phyloP scores from a whole-genome alignment of 225 moss, liverwort and hornwort species.

The Climacium dendroides region DNA sequence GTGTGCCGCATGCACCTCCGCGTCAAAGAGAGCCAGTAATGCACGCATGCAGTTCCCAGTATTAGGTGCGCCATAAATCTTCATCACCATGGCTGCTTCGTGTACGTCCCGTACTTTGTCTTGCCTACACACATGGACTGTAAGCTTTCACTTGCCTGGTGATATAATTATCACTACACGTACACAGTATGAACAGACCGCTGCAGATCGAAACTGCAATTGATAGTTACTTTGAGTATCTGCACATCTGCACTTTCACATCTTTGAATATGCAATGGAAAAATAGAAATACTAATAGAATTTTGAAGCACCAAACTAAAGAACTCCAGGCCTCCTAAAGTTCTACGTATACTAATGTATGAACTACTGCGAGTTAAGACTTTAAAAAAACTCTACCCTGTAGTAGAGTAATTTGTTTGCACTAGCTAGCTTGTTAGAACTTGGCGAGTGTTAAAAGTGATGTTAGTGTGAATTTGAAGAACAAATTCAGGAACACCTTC shows the following conservation, averaged over 20 bases:
- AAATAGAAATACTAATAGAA: too few relatives aligned
- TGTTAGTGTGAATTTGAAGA: not conserved
- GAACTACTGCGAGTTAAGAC: not conserved
- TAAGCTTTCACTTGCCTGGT: not conserved
- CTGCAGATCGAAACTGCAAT: not conserved
- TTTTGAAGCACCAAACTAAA: not conserved
- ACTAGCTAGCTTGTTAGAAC: not conserved
- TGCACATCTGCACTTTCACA: not conserved
- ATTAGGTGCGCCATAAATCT: not conserved
- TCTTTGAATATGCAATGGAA: not conserved
- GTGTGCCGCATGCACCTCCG: not conserved
- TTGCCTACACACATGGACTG: not conserved
- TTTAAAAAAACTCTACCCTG: not conserved
- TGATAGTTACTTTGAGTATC: not conserved
- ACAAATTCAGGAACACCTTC: not conserved
- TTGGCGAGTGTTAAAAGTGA: not conserved
- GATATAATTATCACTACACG: not conserved
- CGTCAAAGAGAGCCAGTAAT: not conserved
- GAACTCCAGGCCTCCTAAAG: not conserved
- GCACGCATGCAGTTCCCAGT: not conserved
- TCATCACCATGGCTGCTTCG: not conserved
- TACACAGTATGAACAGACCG: not conserved
- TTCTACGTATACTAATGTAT: not conserved
- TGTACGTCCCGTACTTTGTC: not conserved
- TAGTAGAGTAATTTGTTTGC: not conserved